Evolutionary conservation across 345 rosid species (phyloP).

Genomic region (Kandelia obovata): DNA sequence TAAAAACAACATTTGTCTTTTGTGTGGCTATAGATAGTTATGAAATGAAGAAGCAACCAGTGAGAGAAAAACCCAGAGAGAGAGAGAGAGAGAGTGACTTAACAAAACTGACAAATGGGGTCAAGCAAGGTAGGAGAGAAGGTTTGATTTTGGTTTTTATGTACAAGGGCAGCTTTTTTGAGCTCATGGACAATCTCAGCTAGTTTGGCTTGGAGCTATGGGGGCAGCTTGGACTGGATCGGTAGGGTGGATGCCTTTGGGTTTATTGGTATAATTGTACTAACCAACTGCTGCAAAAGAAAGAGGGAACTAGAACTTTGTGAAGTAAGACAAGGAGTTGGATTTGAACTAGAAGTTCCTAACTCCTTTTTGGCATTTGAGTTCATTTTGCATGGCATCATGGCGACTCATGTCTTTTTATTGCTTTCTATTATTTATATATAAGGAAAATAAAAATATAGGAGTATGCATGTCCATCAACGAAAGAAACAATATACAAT

Average conservation of each 20-base stretch:
- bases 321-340: slow-evolving; percentile 45
- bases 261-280: slow-evolving; percentile 22
- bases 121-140: slow-evolving; percentile 35
- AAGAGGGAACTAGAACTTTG: slow-evolving; percentile 15
- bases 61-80: slow-evolving; percentile 35
- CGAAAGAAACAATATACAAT: no score
- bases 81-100: slow-evolving; percentile 47
- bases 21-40: slow-evolving; percentile 8
- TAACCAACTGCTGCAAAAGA: slow-evolving; percentile 11
- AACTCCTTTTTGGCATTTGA: slow-evolving; percentile 39
- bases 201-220: slow-evolving; percentile 59
- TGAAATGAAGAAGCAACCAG: slow-evolving; percentile 14
- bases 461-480: no score
- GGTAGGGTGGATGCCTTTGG: slow-evolving; percentile 27
- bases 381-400: slow-evolving; percentile 35
- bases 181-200: slow-evolving; percentile 69
- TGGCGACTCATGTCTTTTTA: not conserved
- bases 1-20: slow-evolving; percentile 14
- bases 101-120: slow-evolving; percentile 56
- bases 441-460: not conserved
- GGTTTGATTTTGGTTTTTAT: slow-evolving; percentile 49
- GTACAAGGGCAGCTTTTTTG: slow-evolving; percentile 67
- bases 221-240: slow-evolving; percentile 13
- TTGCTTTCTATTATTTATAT: not conserved
- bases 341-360: slow-evolving; percentile 68